Conservation (phyloP, 345 rosid species). For the Atalantia buxifolia region DNA sequence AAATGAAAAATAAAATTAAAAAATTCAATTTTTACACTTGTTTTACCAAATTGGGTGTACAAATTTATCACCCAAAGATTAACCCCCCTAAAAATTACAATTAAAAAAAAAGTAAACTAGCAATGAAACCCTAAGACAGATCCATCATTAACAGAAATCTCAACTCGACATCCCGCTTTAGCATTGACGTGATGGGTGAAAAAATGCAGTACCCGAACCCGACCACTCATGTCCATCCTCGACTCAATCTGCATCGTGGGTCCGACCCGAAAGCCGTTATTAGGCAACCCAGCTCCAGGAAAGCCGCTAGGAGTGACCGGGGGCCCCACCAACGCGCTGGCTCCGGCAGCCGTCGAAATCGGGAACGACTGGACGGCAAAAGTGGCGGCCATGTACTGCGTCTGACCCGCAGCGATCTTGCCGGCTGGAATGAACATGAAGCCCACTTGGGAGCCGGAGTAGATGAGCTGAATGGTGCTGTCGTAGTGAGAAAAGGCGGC, state of each 20-base stretch:
- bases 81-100: neutral
- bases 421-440: conserved; percentile 99
- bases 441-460: conserved; percentile 84
- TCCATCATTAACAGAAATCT: conserved; percentile 72
- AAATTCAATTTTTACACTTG: conserved; percentile 30
- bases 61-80: neutral
- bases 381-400: conserved; percentile 94
- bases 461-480: conserved; percentile 84
- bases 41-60: neutral
- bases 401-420: conserved; percentile 66
- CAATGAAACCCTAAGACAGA: conserved; percentile 88
- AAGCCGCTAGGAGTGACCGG: conserved; percentile 20
- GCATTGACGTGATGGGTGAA: conserved; percentile 82
- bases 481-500: conserved; percentile 92
- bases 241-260: conserved; percentile 93
- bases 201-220: conserved; percentile 75
- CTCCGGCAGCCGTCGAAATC: conserved; percentile 32
- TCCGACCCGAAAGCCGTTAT: conserved; percentile 48
- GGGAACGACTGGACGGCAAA: conserved; percentile 88
- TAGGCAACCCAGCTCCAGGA: conserved; percentile 19
- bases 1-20: neutral
- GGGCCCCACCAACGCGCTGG: conserved; percentile 10
- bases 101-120: conserved; percentile 21
- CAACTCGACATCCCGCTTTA: conserved; percentile 63
- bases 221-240: conserved; percentile 68